These are phyloP conservation scores for Agapanthus africanus DNA, from an alignment of 106 monocot species.

Conservation along the genomic window DNA sequence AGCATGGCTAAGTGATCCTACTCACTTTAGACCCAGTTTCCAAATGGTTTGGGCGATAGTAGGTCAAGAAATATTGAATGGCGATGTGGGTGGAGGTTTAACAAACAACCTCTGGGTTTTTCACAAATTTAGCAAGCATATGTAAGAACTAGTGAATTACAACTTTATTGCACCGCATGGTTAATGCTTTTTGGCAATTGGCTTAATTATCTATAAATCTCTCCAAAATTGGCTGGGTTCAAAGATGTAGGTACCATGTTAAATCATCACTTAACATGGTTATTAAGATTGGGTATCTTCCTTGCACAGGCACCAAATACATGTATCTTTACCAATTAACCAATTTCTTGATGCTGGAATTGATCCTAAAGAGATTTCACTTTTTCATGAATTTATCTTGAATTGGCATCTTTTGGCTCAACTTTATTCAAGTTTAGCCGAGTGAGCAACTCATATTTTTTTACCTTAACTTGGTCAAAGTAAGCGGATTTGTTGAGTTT, in stretches of 20 bases:
- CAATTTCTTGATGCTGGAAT: constrained; percentile 21
- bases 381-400: constrained; percentile 29
- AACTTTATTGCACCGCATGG: constrained; percentile 11
- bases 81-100: constrained; percentile 7
- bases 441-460: constrained; percentile 3
- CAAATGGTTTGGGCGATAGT: not conserved
- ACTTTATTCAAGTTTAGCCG: constrained; percentile 16
- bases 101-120: constrained; percentile 5
- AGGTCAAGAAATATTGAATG: constrained; percentile 1
- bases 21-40: not conserved
- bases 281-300: constrained; percentile 25
- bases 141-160: constrained; percentile 3
- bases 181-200: constrained; percentile 21
- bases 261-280: constrained; percentile 23
- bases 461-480: constrained; percentile 7
- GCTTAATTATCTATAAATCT: constrained; percentile 19
- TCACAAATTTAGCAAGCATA: not conserved
- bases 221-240: constrained; percentile 27
- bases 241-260: constrained; percentile 24
- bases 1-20: constrained; percentile 2
- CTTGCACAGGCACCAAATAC: constrained; percentile 16
- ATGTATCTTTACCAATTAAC: constrained; percentile 19
- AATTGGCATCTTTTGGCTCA: constrained; percentile 23
- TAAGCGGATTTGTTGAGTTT: constrained; percentile 12
- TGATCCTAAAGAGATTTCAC: constrained; percentile 18